phyloP scores from a whole-genome alignment of 2,329 filamentous ascomycete genomes.

The Scytalidium sp. region DNA sequence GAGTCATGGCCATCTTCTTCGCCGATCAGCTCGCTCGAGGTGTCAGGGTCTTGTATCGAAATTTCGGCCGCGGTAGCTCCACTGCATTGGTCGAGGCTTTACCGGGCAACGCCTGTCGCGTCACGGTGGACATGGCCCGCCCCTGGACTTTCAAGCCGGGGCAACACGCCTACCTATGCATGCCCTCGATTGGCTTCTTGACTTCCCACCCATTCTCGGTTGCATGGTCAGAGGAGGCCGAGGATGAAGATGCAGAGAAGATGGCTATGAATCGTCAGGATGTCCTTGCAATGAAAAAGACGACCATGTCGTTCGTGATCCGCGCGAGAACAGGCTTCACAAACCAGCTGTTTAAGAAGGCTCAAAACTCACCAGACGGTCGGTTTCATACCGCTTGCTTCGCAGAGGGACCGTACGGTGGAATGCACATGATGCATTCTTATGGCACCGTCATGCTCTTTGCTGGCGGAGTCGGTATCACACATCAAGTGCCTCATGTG shows the following conservation, averaged over 20 bases:
- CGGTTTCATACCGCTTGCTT: conserved; percentile 61
- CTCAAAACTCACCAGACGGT: conserved; percentile 57
- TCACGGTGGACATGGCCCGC: conserved; percentile 71
- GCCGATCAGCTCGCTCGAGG: conserved; percentile 61
- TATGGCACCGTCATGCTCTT: conserved; percentile 79
- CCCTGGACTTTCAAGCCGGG: conserved; percentile 75
- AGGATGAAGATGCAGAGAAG: conserved; percentile 48
- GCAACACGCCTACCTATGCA: conserved; percentile 77
- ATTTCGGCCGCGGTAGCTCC: conserved; percentile 64
- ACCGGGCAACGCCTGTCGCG: conserved; percentile 70
- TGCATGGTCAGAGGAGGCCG: conserved; percentile 70
- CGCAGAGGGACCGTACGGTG: conserved; percentile 76
- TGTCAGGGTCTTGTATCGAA: conserved; percentile 59
- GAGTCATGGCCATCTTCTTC: conserved; percentile 64
- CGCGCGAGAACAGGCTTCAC: conserved; percentile 74
- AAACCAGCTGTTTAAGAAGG: conserved; percentile 64
- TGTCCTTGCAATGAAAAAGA: conserved; percentile 57
- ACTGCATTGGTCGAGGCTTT: conserved; percentile 71
- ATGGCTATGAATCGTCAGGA: conserved; percentile 59
- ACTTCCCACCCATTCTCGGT: conserved; percentile 79
- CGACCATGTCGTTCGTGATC: conserved; percentile 68
- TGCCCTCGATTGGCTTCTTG: conserved; percentile 68
- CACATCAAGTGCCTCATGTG: conserved; percentile 74
- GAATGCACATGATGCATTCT: conserved; percentile 66
- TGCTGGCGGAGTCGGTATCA: conserved; percentile 78